Evolutionary conservation across 139 green algal genomes (phyloP), one percentile per base, ranked within the genome.

Genomic region (Micractinium conductrix): DNA sequence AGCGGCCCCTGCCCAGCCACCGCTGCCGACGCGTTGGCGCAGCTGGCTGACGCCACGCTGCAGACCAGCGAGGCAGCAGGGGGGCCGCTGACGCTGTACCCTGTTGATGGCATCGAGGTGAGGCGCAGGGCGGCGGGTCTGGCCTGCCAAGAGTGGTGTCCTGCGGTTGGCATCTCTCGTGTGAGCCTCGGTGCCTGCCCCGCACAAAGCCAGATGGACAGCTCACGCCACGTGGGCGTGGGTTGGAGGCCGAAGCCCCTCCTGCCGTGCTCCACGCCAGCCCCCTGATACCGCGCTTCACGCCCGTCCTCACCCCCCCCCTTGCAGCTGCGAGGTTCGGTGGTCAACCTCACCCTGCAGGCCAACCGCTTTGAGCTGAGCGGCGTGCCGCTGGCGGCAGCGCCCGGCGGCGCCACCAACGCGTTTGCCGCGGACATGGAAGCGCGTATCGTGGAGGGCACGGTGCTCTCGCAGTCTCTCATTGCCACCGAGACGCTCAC

Each of bases 31-130:
- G 14, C 63, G 33, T 19, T 65, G 67, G 33, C 69, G 37, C 53
- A n/a, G 53, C 45, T 84, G 79, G 53, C 48, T 24, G 79, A 67
- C 30, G 69, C 80, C 17, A 79, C 55, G 37, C 38, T 85, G 30
- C 48, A 63, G 40, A 62, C 80, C 35, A 63, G n/a, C 5, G 37
- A 68, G 4, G 38, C 53, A n/a, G 73, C 69, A n/a, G n/a, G n/a
- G 14, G 69, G 53, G 5, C 48, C 44, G 19, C 78, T 84, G 78
- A 21, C 30, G 62, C 62, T 84, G 22, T 84, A 84, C 62, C 78
- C 78, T 26, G 45, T 43, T 4, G 62, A 24, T 7, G 30, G 62
- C 28, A 71, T 82, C 28, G 26, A 55, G 76, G 76, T 82, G 38
- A 10, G 70, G 2, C 5, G 26, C 2, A 5, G 71, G 24, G 0